Conservation (phyloP, 352 stramenopile genomes). For the Globisporangium polare region DNA sequence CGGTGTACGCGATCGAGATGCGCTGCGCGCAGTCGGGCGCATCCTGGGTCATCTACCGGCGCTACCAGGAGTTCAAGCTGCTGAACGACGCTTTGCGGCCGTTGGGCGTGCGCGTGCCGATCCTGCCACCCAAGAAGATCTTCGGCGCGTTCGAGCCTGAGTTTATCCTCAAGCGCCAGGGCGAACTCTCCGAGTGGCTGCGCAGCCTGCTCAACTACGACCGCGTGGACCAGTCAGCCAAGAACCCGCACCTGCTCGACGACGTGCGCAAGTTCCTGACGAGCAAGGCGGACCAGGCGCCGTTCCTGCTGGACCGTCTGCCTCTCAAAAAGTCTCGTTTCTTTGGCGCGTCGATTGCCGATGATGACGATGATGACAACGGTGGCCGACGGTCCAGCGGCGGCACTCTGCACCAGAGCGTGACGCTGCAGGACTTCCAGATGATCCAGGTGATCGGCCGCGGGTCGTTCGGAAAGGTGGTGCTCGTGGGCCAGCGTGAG, state of each 20-base stretch:
- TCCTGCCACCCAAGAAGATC: conserved; percentile 82
- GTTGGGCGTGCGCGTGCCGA: conserved; percentile 64
- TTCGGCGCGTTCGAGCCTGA: conserved; percentile 79
- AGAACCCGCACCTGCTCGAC: conserved; percentile 74
- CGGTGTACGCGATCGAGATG: conserved; percentile 78
- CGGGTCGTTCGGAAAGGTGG: conserved; percentile 90
- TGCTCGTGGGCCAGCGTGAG: conserved; percentile 81
- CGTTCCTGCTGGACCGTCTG: conserved; percentile 63
- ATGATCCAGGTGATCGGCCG: conserved; percentile 90
- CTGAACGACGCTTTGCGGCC: conserved; percentile 61
- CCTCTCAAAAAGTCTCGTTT: conserved; percentile 63
- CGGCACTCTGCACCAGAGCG: conserved; percentile 33
- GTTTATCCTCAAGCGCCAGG: conserved; percentile 73
- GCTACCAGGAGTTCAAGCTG: conserved; percentile 84
- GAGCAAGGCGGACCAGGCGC: conserved; percentile 76
- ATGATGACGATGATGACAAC: conserved; percentile 44
- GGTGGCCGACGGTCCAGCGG: background rate
- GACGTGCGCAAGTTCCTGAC: conserved; percentile 80
- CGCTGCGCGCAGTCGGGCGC: conserved; percentile 66
- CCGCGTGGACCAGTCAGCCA: conserved; percentile 60
- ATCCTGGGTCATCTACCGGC: conserved; percentile 79
- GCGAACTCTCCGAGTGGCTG: conserved; percentile 67
- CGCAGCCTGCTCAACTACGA: conserved; percentile 65
- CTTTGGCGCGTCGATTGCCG: conserved; percentile 58
- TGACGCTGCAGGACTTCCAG: conserved; percentile 69